phyloP scores from a whole-genome alignment of 768 basidiomycete genomes.

The Suillus sp. region DNA sequence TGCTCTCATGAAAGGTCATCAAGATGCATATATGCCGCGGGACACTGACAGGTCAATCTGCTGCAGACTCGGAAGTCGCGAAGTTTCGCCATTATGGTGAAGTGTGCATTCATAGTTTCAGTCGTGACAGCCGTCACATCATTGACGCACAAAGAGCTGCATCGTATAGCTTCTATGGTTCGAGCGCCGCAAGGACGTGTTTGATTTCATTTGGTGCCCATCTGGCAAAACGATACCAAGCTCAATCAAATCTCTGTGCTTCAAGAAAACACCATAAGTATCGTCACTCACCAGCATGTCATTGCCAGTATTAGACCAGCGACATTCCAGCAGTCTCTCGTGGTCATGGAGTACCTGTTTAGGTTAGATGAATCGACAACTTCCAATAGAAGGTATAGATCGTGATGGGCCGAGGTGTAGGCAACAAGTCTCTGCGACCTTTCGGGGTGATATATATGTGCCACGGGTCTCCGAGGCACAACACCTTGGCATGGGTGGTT shows the following conservation, averaged over 20 bases:
- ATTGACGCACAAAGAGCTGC: background rate
- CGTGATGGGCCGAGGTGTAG: background rate
- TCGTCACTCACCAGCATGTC: background rate
- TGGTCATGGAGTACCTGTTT: background rate
- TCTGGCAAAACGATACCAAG: background rate
- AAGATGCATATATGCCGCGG: background rate
- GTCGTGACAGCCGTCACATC: background rate
- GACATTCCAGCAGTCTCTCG: background rate
- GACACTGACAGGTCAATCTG: background rate
- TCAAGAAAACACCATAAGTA: background rate
- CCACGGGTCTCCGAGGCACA: background rate
- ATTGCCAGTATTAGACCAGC: background rate
- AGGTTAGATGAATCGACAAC: conserved; percentile 3
- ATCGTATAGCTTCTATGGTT: background rate
- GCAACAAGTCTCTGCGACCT: background rate
- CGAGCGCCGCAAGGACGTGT: background rate
- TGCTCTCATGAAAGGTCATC: background rate
- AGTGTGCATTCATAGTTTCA: background rate
- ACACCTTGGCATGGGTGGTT: background rate
- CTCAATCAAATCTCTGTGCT: background rate
- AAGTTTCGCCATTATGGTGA: background rate
- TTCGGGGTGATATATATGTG: too few relatives aligned
- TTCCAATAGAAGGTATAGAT: background rate
- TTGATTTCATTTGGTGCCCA: background rate
- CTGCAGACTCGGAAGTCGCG: background rate